These are phyloP conservation scores for Eutreptiella sp. DNA, from an alignment of 208 protist genomes.

Conservation along the genomic window DNA sequence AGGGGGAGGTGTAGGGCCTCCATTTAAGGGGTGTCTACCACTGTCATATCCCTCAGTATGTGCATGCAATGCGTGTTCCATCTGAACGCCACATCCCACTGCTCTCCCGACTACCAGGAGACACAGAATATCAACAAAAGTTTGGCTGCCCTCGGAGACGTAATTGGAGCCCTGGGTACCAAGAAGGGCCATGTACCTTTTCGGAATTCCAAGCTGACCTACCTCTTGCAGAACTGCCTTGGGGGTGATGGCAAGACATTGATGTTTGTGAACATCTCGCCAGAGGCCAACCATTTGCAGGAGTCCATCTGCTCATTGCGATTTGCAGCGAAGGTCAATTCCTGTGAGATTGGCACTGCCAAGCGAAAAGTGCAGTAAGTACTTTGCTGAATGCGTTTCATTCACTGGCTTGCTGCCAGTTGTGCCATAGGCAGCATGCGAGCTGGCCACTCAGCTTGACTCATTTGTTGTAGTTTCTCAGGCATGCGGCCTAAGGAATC, in stretches of 20 bases:
- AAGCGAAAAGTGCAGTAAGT: too few relatives aligned
- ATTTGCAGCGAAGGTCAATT: conserved; percentile 36
- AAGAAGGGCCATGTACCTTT: conserved; percentile 50
- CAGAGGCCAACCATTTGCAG: neutral
- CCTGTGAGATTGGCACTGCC: conserved; percentile 29
- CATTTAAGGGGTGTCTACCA: neutral
- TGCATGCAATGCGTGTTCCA: neutral
- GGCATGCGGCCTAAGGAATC: too few relatives aligned
- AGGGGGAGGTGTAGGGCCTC: neutral
- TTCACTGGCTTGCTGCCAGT: too few relatives aligned
- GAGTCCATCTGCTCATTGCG: conserved; percentile 34
- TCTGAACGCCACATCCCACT: neutral
- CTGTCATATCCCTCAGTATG: neutral
- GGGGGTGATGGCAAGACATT: conserved; percentile 40
- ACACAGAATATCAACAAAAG: conserved; percentile 34
- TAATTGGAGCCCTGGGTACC: conserved; percentile 24
- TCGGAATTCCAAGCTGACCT: conserved; percentile 82
- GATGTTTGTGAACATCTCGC: conserved; percentile 38
- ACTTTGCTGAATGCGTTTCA: too few relatives aligned
- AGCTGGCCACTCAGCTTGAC: too few relatives aligned
- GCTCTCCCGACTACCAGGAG: too few relatives aligned
- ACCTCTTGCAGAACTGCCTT: conserved; percentile 76
- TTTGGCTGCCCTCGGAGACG: conserved; percentile 34
- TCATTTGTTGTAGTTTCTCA: too few relatives aligned
- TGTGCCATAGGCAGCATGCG: too few relatives aligned